phyloP scores from a whole-genome alignment of 495 filamentous ascomycete species.

The Sphaerosporella brunnea region DNA sequence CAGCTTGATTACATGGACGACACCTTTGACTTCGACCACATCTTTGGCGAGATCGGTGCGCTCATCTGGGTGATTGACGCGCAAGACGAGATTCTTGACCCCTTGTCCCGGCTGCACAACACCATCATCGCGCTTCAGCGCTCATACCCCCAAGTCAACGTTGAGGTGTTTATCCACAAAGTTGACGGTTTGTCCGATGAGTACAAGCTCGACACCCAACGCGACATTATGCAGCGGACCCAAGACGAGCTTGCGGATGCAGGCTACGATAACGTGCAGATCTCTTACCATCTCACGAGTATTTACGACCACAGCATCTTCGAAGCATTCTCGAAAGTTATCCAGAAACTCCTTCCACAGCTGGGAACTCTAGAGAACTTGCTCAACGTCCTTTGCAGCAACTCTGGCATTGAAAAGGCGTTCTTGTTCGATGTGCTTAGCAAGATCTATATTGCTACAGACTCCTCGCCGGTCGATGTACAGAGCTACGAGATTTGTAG shows the following conservation, averaged over 20 bases:
- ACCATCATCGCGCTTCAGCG: slow-evolving; percentile 77
- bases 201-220: slow-evolving; percentile 80
- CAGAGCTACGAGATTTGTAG: slow-evolving; percentile 92
- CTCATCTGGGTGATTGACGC: slow-evolving; percentile 97
- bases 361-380: slow-evolving; percentile 79
- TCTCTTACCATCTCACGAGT: slow-evolving; percentile 83
- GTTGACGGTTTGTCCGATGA: slow-evolving; percentile 89
- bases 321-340: slow-evolving; percentile 93
- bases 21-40: slow-evolving; percentile 71
- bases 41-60: slow-evolving; percentile 83
- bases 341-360: slow-evolving; percentile 89
- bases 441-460: slow-evolving; percentile 96
- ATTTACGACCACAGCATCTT: slow-evolving; percentile 98
- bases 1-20: slow-evolving; percentile 79
- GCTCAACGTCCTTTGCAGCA: slow-evolving; percentile 71
- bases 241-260: slow-evolving; percentile 87
- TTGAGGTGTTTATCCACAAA: slow-evolving; percentile 97
- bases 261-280: slow-evolving; percentile 76
- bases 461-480: slow-evolving; percentile 81
- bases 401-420: slow-evolving; percentile 88
- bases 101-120: slow-evolving; percentile 64
- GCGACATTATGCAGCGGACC: slow-evolving; percentile 89
- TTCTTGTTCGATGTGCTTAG: slow-evolving; percentile 92
- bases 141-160: slow-evolving; percentile 75
- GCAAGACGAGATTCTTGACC: slow-evolving; percentile 88